Evolutionary conservation across 202 grass and related monocot species (phyloP), one percentile per base, ranked within the genome.

Genomic region (Musa balbisiana): DNA sequence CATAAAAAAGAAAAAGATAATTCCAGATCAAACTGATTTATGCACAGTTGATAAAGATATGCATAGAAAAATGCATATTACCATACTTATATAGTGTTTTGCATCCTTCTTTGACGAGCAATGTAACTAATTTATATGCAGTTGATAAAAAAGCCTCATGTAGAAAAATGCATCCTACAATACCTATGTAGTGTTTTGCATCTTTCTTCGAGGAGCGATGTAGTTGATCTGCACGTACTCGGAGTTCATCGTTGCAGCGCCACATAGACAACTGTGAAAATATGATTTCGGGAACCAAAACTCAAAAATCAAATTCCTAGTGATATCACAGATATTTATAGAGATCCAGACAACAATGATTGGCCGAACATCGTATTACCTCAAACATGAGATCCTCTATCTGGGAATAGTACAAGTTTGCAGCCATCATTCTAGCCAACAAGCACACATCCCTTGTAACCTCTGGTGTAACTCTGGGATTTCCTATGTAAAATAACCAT

Each of bases 381-480:
- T 98, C 91, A 94, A 93, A 98, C 94, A 98, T 98, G 56, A 94
- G 83, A 85, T 98, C 94, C 74, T 98, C 94, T 72, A 98, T 92
- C 73, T 98, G 94, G 64, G 94, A 79, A 78, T 92, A 98, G 67
- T 94, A 94, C 78, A 92, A 74, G 70, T 94, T 94, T 84, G 91
- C 72, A 25, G 94, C 91, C 91, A 98, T 93, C 91, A 98, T 91
- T 81, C 91, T 85, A 26, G 91, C 91, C 83, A 98, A 89, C 88
- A 98, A 98, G 74, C 94, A 98, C 53, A 98, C 94, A 26, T 98
- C 94, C 81, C 94, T 98, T 78, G 94, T 98, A 80, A 93, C 91
- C 78, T 98, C 91, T 73, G 94, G 94, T 52, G 94, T 98, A 25
- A 98, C 94, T 88, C 91, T 98, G 43, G 94, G 94, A 86, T 98